Base-by-base conservation (phyloP, 2,329 filamentous ascomycete genomes). In the Parascedosporium putredinis region DNA sequence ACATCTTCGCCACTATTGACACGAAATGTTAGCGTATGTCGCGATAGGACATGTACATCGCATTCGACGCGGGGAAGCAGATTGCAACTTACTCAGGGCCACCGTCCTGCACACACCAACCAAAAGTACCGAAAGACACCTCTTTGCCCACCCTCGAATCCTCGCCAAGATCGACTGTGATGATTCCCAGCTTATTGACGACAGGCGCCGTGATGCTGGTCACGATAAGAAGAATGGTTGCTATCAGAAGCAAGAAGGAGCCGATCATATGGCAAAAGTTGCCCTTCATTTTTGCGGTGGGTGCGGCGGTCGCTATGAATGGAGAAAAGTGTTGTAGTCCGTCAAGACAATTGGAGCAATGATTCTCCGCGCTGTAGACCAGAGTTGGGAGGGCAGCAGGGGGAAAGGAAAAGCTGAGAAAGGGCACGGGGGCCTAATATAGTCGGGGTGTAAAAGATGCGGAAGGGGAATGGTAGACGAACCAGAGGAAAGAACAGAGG, bases 121-220 rank as follows among this genome's bases (percentile, higher is more conserved):
- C 80, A 63, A 81, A 83, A 0, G 76, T 78, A 42, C 80, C 80
- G 61, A 79, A 81, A 2, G 66, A 69, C 29, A 81, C 62, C 9
- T 69, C 58, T 23, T 64, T 59, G 4, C 55, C 60, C 20, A 56
- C 52, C 20, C 5, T 20, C 8, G 60, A 62, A 23, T 59, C 55
- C 54, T 68, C 66, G 40, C 61, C 62, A 18, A 81, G 64, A 46
- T 69, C 63, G 52, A 83, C 70, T 51, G 69, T 72, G 50, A 83
- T 60, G 33, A 84, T 64, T 42, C 70, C 65, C 40, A 82, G 67
- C 55, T 72, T 56, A 56, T 78, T 67, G 55, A 80, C 70, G 40
- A 83, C 74, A 7, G 80, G 80, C 0, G 79, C 66, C 2, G 78
- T 75, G 53, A 83, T 76, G 53, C 70, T 72, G 50, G 75, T 75